Conservation (phyloP, 1,284 basidiomycete genomes). For the Trichosporon coremiiforme region DNA sequence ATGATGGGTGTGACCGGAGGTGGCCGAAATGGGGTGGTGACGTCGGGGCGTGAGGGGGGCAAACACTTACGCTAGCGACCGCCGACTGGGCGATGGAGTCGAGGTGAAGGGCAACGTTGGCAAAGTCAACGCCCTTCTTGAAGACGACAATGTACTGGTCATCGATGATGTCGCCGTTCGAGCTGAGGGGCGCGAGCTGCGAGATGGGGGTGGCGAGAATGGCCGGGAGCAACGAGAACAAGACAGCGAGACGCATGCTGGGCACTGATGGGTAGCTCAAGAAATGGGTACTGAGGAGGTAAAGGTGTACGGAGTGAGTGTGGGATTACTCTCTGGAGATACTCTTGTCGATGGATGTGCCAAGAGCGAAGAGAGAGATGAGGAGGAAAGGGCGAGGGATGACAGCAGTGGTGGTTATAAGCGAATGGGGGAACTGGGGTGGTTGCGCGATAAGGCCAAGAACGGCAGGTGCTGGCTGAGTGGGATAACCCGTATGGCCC, state of each 20-base stretch:
- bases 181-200: slow-evolving; percentile 45
- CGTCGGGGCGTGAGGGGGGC: slow-evolving; percentile 52
- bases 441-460: slow-evolving; percentile 2
- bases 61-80: slow-evolving; percentile 49
- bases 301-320: slow-evolving; percentile 1
- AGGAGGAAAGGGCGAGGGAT: not conserved
- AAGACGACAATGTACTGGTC: slow-evolving; percentile 89
- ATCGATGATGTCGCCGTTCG: slow-evolving; percentile 62
- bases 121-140: slow-evolving; percentile 67
- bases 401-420: slow-evolving; percentile 12
- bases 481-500: not conserved
- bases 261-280: slow-evolving; percentile 8
- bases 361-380: slow-evolving; percentile 14
- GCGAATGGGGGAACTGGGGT: slow-evolving; percentile 9
- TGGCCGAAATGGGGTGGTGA: not conserved
- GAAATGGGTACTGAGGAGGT: slow-evolving; percentile 15
- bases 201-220: slow-evolving; percentile 51
- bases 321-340: not conserved
- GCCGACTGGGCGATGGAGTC: slow-evolving; percentile 43
- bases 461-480: not conserved
- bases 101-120: slow-evolving; percentile 70
- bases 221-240: slow-evolving; percentile 44
- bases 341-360: slow-evolving; percentile 14
- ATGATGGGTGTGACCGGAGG: not conserved
- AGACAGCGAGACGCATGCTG: slow-evolving; percentile 42